A percentile compares a stretch with the other conserved stretches of the same genome.
Evolutionary conservation across 768 basidiomycete genomes (phyloP).

Genomic region (Rhizopogon vulgaris): DNA sequence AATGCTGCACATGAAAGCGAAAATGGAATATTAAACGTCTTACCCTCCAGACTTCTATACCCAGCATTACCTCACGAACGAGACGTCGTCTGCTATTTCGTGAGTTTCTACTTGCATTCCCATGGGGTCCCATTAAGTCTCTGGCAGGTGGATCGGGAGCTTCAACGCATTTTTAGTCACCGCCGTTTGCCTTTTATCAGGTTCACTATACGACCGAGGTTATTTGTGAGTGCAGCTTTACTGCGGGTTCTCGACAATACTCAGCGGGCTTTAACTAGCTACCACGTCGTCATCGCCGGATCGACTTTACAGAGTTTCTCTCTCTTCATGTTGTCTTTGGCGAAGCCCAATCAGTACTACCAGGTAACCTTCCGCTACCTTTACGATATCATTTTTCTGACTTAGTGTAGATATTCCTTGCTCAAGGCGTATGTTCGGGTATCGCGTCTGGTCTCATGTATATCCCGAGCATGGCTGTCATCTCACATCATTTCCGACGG

Average conservation of each 20-base stretch:
- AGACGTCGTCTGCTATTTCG: conserved; percentile 25
- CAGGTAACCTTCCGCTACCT: conserved; percentile 16
- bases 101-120: conserved; percentile 24
- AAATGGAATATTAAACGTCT: conserved; percentile 10
- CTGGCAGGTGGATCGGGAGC: conserved; percentile 27
- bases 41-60: conserved; percentile 24
- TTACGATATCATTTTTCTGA: neutral
- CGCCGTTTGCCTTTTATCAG: conserved; percentile 18
- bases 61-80: conserved; percentile 19
- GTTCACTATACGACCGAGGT: conserved; percentile 27
- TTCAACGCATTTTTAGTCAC: conserved; percentile 28
- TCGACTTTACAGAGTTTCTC: conserved; percentile 11
- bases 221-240: conserved; percentile 13
- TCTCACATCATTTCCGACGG: conserved; percentile 41
- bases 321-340: conserved; percentile 22
- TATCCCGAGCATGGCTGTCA: conserved; percentile 38
- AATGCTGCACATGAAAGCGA: neutral
- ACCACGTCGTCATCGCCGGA: conserved; percentile 14
- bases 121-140: conserved; percentile 11
- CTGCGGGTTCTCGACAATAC: conserved; percentile 4
- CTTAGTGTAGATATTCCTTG: conserved; percentile 34
- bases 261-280: conserved; percentile 28
- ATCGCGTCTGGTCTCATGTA: conserved; percentile 46
- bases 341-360: conserved; percentile 18
- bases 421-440: conserved; percentile 37